Base-by-base conservation (phyloP, 2,329 filamentous ascomycete genomes). In the Fusarium ramigenum region DNA sequence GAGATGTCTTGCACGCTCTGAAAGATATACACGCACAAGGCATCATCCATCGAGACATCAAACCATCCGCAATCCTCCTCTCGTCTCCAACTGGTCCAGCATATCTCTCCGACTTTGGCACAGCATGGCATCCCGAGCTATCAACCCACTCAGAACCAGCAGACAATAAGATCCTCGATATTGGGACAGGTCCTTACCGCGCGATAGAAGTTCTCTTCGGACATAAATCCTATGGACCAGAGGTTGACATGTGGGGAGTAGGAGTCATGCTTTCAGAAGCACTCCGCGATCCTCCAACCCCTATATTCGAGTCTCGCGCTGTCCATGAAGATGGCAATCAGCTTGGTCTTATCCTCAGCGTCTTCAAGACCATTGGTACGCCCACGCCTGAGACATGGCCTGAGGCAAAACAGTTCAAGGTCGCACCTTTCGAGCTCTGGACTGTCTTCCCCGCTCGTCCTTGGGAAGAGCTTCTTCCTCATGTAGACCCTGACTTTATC, bases 41-140 rank as follows among this genome's bases (percentile, higher is more conserved):
- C 12, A 95, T 99, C 65, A 92, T 99, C 61, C 96, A 99, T 80
- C 91, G 96, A 63, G 96, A 99, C 79, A 85, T 99, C 79, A 99
- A 99, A 79, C 96, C 96, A 2, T 95, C 94, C 0, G 97, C 97
- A 60, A 88, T 99, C 40, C 85, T 98, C 14, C 87, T 97, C 50
- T 84, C 87, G 46, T 90, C 91, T 0, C 84, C 88, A 1, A 84
- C 87, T 10, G 93, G 93, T 0, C 93, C 94, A 9, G 93, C 93
- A 7, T 93, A 91, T 75, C 87, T 99, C 5, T 91, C 94, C 40
- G 96, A 99, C 81, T 98, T 99, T 83, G 96, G 96, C 57, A 97
- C 96, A 43, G 90, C 95, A 14, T 98, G 95, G 95, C 90, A 92
- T 74, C 89, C 92, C 6, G 81, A 86, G 16, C 77, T 88, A 66